phyloP scores from a whole-genome alignment of 225 moss, liverwort and hornwort genomes.

The Bryum argenteum region DNA sequence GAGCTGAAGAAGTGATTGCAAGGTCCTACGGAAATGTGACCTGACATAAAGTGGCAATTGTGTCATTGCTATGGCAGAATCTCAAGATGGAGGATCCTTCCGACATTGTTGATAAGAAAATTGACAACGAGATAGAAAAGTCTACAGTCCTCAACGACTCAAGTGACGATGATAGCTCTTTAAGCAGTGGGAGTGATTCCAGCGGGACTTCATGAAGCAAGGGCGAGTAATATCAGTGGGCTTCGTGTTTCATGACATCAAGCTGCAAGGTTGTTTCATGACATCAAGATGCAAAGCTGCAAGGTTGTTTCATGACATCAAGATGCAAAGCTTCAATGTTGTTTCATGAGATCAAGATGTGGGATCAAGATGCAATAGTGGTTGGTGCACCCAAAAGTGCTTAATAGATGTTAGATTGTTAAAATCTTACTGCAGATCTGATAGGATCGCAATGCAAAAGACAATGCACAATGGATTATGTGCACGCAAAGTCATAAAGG shows the following conservation, averaged over 20 bases:
- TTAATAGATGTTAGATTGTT: no score
- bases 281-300: conserved; percentile 10
- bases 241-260: neutral
- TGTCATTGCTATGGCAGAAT: conserved; percentile 13
- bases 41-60: conserved; percentile 1
- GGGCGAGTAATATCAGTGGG: conserved; percentile 12
- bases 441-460: no score
- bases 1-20: neutral
- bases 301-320: no score
- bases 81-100: conserved; percentile 27
- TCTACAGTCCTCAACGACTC: neutral
- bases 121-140: conserved; percentile 31
- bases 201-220: conserved; percentile 15
- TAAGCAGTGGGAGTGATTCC: conserved; percentile 13
- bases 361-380: neutral
- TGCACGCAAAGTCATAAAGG: no score
- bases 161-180: conserved; percentile 6
- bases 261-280: no score
- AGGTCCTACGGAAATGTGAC: neutral
- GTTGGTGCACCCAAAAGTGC: no score
- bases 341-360: conserved; percentile 5
- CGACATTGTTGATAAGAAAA: conserved; percentile 26
- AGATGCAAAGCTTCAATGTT: no score
- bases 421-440: no score
- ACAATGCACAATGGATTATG: no score